Conservation (phyloP, 23 red algal species). For the Cyanidium caldarium region DNA sequence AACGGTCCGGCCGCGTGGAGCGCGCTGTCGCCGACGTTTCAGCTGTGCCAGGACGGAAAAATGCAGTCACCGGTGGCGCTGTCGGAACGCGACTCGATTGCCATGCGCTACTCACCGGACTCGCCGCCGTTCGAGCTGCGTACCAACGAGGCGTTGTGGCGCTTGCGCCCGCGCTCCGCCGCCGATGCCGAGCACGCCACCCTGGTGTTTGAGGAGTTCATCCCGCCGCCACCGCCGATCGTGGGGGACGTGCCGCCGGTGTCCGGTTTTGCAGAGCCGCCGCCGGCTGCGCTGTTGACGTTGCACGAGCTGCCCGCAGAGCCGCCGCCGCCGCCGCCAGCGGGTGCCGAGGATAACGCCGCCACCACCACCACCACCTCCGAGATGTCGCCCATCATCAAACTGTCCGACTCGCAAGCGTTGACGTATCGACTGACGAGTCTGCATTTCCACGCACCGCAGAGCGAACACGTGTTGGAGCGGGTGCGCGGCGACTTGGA, state of each 20-base stretch:
- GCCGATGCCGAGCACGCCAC: background rate
- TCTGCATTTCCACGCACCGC: conserved; percentile 1
- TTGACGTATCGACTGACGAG: background rate
- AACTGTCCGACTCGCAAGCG: background rate
- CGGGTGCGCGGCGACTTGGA: background rate
- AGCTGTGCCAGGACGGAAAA: background rate
- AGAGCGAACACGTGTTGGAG: conserved; percentile 3
- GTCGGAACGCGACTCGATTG: background rate
- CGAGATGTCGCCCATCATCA: background rate
- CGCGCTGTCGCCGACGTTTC: background rate
- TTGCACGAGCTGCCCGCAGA: background rate
- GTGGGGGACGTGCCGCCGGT: background rate
- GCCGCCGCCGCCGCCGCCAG: background rate
- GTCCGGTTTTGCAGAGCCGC: background rate
- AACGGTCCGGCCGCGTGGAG: background rate
- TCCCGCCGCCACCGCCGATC: background rate
- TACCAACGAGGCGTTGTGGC: background rate
- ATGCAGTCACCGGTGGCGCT: background rate
- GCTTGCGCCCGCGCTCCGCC: background rate
- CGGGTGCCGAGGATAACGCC: background rate
- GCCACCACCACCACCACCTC: background rate
- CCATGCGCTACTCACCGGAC: background rate
- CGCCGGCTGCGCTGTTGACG: background rate
- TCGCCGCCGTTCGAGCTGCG: background rate
- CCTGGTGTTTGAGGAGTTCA: background rate